Base-by-base conservation (phyloP, 2,329 filamentous ascomycete genomes). In the Diaporthe ampelina region DNA sequence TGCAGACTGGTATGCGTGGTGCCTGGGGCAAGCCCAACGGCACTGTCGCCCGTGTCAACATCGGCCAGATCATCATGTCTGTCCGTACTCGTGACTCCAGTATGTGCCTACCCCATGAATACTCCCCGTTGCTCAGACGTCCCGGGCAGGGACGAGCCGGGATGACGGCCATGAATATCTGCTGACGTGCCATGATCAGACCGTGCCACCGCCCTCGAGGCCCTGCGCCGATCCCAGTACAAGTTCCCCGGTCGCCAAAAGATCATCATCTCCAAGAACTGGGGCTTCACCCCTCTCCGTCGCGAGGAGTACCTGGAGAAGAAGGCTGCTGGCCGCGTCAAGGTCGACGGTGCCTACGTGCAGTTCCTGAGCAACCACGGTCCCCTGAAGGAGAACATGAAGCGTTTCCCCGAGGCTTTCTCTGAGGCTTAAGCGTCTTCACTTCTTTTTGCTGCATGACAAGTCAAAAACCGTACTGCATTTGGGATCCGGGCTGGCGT, bases 241-340 rank as follows among this genome's bases (percentile, higher is more conserved):
- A 99, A 98, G 94, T 99, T 99, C 94, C 97, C 97, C 81, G 97
- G 97, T 88, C 96, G 97, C 89, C 97, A 99, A 92, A 99, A 99
- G 95, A 98, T 99, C 90, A 98, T 99, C 84, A 93, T 98, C 89
- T 97, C 94, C 91, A 99, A 98, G 95, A 99, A 99, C 93, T 99
- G 97, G 97, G 97, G 97, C 82, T 99, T 99, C 94, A 99, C 97
- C 78, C 95, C 95, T 85, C 94, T 99, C 83, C 94, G 95, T 84
- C 95, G 97, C 82, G 97, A 98, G 82, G 97, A 99, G 88, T 99
- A 98, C 90, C 90, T 97, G 85, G 92, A 95, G 88, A 94, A 96
- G 90, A 97, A 97, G 92, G 91, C 95, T 85, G 94, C 93, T 83
- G 97, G 97, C 85, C 93, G 92, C 85, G 93, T 99, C 89, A 94